Base-by-base conservation (phyloP, 1,139 yeast genomes). In the Diutina ranongensis region DNA sequence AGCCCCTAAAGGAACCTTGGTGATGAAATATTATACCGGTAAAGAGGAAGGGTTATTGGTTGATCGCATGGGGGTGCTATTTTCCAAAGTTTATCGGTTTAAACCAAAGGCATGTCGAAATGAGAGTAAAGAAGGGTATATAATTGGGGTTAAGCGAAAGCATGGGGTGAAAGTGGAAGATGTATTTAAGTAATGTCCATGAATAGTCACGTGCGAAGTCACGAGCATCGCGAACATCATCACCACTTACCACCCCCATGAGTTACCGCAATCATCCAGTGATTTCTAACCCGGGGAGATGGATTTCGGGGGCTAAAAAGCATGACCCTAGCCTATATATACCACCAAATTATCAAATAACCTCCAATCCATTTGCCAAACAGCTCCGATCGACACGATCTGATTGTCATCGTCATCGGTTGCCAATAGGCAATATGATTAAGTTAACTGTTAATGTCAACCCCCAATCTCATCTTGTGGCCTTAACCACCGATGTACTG, bases 1-100 rank as follows among this genome's bases (percentile, higher is more conserved):
- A 7, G 55, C 49, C 28, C 56, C 54, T 3, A 60, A 61, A n/a
- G 75, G 74, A 1, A 54, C 50, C 31, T 48, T 71, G 49, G 67
- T 68, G 3, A 63, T 69, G 67, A 71, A 71, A 53, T 69, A 61
- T 48, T 71, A 64, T 52, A 61, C 67, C 18, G 76, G 76, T 0
- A 60, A 58, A 38, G 74, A 71, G 47, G 72, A 67, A 20, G 48
- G 47, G 9, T 28, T 55, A 7, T 51, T 71, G 21, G 59, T 61
- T 40, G 46, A 51, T 18, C 57, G 56, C 47, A 54, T 71, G 55
- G 51, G 55, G 22, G 47, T 46, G 20, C 50, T 62, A 54, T 71
- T 71, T 48, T 54, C 53, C 12, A 64, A 61, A 49, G 72, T 68
- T 35, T 35, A 40, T 36, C 45, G 45, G 33, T 44, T 40, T 25